Evolutionary conservation across 306 rosid genomes (phyloP).

Genomic region (Sophora flavescens): DNA sequence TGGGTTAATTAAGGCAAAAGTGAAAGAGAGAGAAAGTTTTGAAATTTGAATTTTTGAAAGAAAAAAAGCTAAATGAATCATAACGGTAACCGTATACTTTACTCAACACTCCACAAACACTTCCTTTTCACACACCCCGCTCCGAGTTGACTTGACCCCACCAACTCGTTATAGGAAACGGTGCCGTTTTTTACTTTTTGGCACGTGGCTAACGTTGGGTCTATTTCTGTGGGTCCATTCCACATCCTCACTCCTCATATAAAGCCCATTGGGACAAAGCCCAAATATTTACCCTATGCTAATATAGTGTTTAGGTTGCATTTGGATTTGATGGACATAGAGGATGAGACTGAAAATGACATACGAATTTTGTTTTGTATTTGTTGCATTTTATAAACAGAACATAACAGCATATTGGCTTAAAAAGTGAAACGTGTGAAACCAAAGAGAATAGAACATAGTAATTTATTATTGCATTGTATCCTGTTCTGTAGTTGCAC

Average conservation of each 20-base stretch:
- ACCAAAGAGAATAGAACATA: too few species aligned
- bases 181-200: background rate
- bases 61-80: background rate
- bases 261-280: background rate
- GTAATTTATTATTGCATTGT: too few species aligned
- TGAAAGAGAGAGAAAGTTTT: conserved; percentile 40
- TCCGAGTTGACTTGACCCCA: background rate
- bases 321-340: too few species aligned
- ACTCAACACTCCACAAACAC: conserved; percentile 16
- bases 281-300: background rate
- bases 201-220: background rate
- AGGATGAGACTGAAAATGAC: too few species aligned
- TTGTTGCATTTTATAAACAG: too few species aligned
- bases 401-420: too few species aligned
- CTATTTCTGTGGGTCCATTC: background rate
- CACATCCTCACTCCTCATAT: background rate
- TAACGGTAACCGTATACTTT: conserved; percentile 45
- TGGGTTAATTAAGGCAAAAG: conserved; percentile 37
- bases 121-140: background rate
- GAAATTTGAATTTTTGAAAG: conserved; percentile 59
- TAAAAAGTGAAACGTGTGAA: too few species aligned
- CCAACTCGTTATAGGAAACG: background rate
- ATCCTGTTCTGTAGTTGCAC: too few species aligned
- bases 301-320: too few species aligned
- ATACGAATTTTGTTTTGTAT: too few species aligned